Evolutionary conservation across 306 rosid species (phyloP), one percentile per base, ranked within the genome.

Genomic region (Cercis canadensis): DNA sequence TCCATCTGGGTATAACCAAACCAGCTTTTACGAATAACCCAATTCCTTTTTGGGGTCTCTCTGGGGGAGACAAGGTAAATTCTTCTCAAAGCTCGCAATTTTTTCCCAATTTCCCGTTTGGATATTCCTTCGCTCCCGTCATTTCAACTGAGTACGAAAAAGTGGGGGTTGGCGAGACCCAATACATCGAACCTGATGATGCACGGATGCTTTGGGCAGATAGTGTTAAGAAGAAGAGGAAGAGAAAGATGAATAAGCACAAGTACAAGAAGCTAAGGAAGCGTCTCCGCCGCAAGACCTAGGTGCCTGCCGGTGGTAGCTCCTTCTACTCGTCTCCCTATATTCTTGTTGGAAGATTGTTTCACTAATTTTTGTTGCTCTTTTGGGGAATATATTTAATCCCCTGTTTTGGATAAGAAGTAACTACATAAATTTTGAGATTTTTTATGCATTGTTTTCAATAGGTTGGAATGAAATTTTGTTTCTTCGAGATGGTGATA

Each of bases 181-280:
- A 47, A 19, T 59, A 47, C 62, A 70, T 65, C 11, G 78, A 62
- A 32, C 13, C 57, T 11, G 78, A 62, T 29, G 84, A 76, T 33
- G 56, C 61, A 10, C 18, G 65, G 43, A 68, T 56, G 58, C 43
- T 83, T 51, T 83, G 82, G 87, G 87, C 87, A 14, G 87, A 82
- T 52, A 82, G 87, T 67, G 83, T 80, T n/a, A 82, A 82, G 83
- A 75, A 78, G 83, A 82, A 82, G 87, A 75, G 87, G 84, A 83
- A 79, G 84, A 79, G 39, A 74, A 83, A 82, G 66, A 82, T 82
- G 83, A 82, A 78, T 68, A 82, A 82, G 75, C 84, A 83, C 33
- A 83, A 83, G 60, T 80, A 55, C 47, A 72, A 76, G 77, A 79
- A 83, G 80, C 87, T 76, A 3, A 67, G 71, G 75, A 83, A 83